A percentile compares a stretch with the other conserved stretches of the same genome.
Conservation (phyloP, 306 rosid genomes). For the Castanea sativa region DNA sequence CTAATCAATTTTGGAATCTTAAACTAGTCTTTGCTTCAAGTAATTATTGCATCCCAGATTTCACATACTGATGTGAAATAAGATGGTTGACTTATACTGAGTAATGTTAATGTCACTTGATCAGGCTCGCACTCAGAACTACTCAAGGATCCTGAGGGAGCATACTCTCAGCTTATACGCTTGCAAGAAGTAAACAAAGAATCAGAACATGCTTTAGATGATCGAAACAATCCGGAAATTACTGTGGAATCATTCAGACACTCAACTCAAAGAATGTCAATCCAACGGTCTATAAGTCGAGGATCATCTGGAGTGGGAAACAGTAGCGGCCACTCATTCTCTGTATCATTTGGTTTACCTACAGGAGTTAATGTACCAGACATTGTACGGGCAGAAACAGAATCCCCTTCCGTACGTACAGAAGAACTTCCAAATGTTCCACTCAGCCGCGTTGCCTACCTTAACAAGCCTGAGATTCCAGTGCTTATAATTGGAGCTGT, state of each 20-base stretch:
- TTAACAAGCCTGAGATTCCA: slow-evolving; percentile 8
- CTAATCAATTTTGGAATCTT: background rate
- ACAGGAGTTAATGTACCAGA: slow-evolving; percentile 1
- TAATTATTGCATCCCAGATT: background rate
- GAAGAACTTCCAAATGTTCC: background rate
- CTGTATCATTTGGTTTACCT: slow-evolving; percentile 3
- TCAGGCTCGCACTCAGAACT: slow-evolving; percentile 64
- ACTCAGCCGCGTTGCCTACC: background rate
- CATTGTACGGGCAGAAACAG: background rate
- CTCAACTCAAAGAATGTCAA: slow-evolving; percentile 20
- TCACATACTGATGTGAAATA: background rate
- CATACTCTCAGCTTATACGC: slow-evolving; percentile 62
- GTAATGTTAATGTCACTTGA: slow-evolving; percentile 8
- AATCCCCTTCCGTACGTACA: background rate
- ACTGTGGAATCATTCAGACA: background rate
- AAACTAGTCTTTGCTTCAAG: background rate
- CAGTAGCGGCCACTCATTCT: background rate
- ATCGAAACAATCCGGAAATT: background rate
- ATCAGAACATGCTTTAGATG: slow-evolving; percentile 4
- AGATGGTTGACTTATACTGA: background rate
- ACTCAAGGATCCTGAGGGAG: slow-evolving; percentile 54
- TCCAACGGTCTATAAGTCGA: slow-evolving; percentile 15
- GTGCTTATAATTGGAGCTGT: background rate
- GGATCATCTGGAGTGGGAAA: slow-evolving; percentile 19
- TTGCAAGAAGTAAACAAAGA: slow-evolving; percentile 43